Evolutionary conservation across 495 filamentous ascomycete genomes (phyloP).

Genomic region (Rostrohypoxylon terebratum): DNA sequence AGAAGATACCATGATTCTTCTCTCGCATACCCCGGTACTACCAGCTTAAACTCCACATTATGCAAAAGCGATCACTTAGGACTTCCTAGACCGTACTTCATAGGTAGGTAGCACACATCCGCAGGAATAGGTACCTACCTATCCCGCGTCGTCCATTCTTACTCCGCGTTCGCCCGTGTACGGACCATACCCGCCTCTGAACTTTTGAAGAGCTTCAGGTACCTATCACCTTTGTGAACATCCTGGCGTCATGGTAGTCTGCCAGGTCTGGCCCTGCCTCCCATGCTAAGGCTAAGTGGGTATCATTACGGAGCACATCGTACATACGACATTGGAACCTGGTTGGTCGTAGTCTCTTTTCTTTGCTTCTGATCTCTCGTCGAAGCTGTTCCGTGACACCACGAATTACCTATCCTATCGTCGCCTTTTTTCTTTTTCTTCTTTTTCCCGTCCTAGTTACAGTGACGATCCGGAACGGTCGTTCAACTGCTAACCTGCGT

Average conservation of each 20-base stretch:
- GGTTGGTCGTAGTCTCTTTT: constrained; percentile 39
- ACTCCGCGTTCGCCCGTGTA: constrained; percentile 27
- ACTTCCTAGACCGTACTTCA: not conserved
- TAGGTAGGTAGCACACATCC: not conserved
- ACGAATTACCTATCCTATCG: constrained; percentile 19
- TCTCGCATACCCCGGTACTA: constrained; percentile 13
- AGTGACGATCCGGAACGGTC: constrained; percentile 32
- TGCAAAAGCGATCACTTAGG: constrained; percentile 16
- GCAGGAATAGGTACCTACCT: not conserved
- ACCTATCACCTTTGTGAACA: constrained; percentile 24
- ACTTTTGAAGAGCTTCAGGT: constrained; percentile 9
- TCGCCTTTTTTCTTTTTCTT: constrained; percentile 34
- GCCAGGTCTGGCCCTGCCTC: constrained; percentile 41
- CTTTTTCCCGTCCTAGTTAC: constrained; percentile 31
- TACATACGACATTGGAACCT: constrained; percentile 44
- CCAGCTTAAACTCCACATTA: constrained; percentile 32
- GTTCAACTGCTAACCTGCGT: constrained; percentile 16
- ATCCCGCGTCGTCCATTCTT: constrained; percentile 35
- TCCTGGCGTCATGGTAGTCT: constrained; percentile 41
- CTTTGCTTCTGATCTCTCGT: constrained; percentile 41
- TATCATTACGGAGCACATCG: constrained; percentile 39
- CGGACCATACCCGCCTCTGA: constrained; percentile 12
- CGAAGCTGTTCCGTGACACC: constrained; percentile 17
- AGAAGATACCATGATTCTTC: constrained; percentile 31
- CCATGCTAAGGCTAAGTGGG: constrained; percentile 38